phyloP scores from a whole-genome alignment of 1,284 basidiomycete genomes.

The Coniferiporia weirii region DNA sequence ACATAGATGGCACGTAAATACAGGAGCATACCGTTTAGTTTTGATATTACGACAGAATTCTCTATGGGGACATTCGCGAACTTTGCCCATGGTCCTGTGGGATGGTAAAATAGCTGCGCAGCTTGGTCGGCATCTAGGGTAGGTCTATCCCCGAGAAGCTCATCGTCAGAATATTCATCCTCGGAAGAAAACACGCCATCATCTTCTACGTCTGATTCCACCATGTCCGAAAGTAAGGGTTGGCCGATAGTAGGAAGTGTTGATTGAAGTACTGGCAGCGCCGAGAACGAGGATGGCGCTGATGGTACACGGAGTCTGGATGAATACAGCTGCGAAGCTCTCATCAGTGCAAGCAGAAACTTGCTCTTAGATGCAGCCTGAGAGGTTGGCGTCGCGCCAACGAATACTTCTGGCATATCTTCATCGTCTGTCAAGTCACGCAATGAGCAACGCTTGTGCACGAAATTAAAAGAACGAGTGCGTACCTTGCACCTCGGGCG shows the following conservation, averaged over 20 bases:
- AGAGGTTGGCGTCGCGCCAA: background rate
- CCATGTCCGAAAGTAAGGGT: background rate
- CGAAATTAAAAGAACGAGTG: background rate
- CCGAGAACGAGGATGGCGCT: background rate
- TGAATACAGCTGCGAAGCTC: constrained; percentile 2
- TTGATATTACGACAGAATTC: constrained; percentile 7
- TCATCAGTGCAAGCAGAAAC: constrained; percentile 2
- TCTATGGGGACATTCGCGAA: constrained; percentile 7
- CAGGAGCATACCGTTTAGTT: constrained; percentile 4
- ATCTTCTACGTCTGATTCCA: background rate
- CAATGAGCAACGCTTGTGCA: background rate
- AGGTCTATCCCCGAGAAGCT: background rate
- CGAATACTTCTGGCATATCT: background rate
- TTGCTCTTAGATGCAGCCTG: background rate
- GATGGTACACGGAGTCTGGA: background rate
- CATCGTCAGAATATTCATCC: background rate
- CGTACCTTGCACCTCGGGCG: background rate
- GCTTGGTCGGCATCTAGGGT: background rate
- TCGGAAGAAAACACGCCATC: constrained; percentile 4
- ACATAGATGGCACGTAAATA: background rate
- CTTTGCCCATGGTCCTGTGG: constrained; percentile 7
- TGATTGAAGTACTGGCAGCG: background rate
- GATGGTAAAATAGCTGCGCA: constrained; percentile 3
- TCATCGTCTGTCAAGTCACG: background rate
- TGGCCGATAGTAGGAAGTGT: background rate